Evolutionary conservation across 2,329 filamentous ascomycete species (phyloP), one percentile per base, ranked within the genome.

Genomic region (Onygenales sp.): DNA sequence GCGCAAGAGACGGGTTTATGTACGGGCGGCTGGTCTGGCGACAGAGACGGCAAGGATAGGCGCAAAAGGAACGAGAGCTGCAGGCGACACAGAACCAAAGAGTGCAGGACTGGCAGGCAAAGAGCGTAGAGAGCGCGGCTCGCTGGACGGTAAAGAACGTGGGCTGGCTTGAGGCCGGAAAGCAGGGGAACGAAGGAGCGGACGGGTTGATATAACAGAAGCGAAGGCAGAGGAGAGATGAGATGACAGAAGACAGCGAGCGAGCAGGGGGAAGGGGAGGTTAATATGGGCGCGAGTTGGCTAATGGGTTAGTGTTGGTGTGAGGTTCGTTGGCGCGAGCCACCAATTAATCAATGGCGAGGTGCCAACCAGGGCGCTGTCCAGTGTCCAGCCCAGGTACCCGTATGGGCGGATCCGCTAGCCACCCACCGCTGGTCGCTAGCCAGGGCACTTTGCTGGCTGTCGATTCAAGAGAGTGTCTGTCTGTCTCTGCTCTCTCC

Each of bases 121-220:
- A 37, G 45, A 48, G 46, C 34, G 46, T 48, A 48, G 34, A 48
- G 46, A 48, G 46, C 34, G 13, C 46, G 21, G 34, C 34, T 48
- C 46, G 14, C 14, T 11, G 7, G 10, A 6, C 49, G 46, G 55
- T 61, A 65, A 61, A 53, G 62, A 66, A 56, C 54, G 62, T 65
- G 57, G 55, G 33, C 17, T 49, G 56, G 63, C 65, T 65, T 61
- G 42, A 61, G 55, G 49, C 52, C 43, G 42, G 49, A 56, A 57
- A 36, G 36, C 54, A 44, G 31, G 52, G 46, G 50, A 55, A 53
- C 13, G 55, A 61, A 47, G 54, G 52, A 56, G 50, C 45, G 46
- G 50, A 53, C 49, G 58, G 60, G 34, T 58, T 61, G 44, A 57
- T 59, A 60, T 58, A 57, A 51, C 49, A 27, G 3, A 27, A 27